Evolutionary conservation across 805 yeast species (phyloP), one percentile per base, ranked within the genome.

Genomic region (Alloascoidea hylecoeti): DNA sequence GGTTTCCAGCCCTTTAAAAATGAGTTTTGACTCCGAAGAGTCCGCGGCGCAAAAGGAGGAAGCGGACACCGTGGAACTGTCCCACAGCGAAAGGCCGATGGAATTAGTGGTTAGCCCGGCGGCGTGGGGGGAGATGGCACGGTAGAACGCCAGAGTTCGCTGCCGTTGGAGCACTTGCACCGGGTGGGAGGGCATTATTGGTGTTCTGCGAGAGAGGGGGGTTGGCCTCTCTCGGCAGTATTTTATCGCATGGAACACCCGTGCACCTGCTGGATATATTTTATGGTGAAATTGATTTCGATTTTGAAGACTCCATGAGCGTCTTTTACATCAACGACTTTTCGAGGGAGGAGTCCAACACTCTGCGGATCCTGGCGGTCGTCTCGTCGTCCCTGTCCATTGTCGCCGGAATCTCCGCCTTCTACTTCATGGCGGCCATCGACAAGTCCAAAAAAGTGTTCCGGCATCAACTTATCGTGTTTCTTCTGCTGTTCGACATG

Each of bases 401-500:
- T 1, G 37, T 64, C 2, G 55, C 67, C 34, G 81, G 88, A n/a
- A 46, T 78, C 3, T 45, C 64, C 0, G 76, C 82, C 4, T 61
- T 82, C 41, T 83, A 78, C 52, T 56, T 68, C 42, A 64, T 75
- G 40, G 57, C 63, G 2, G 74, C 78, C 39, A 77, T 79, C 19
- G 86, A 79, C 50, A 80, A 76, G 2, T 58, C 72, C 43, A 61
- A 75, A 38, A 48, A 70, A 28, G 73, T 74, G 16, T 81, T 81
- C 56, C 64, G 86, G 36, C 16, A 80, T 52, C 75, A 75, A 40
- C 63, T 86, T 42, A 76, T 85, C 44, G 59, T 74, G 34, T 71
- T 78, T 38, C 60, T 86, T 38, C 61, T 83, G 13, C 55, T 69
- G 13, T 83, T 73, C 51, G 95, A 86, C 55, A 69, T 82, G 42